Conservation (phyloP, 2,329 filamentous ascomycete species). For the Alternaria sp. region DNA sequence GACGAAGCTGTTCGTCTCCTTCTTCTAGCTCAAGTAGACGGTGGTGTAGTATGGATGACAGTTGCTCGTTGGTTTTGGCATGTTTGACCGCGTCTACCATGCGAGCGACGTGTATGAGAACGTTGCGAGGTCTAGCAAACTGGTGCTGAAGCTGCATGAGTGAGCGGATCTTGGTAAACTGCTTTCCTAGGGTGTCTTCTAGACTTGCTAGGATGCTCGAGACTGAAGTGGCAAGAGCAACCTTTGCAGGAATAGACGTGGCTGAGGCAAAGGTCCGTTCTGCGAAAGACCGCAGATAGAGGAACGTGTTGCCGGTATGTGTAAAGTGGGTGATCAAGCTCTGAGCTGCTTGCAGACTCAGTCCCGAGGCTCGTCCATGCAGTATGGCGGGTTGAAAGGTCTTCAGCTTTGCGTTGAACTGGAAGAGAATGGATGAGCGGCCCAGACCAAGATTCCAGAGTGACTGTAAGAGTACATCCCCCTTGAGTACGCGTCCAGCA, state of each 20-base stretch:
- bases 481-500: conserved; percentile 51
- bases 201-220: conserved; percentile 52
- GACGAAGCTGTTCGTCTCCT: conserved; percentile 67
- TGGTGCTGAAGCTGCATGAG: conserved; percentile 54
- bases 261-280: conserved; percentile 48
- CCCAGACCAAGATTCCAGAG: conserved; percentile 74
- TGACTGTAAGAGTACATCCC: conserved; percentile 56
- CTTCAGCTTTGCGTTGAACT: conserved; percentile 63
- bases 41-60: conserved; percentile 51
- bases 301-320: conserved; percentile 48
- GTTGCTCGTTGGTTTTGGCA: conserved; percentile 50
- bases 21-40: conserved; percentile 65
- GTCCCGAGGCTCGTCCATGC: conserved; percentile 60
- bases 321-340: conserved; percentile 62
- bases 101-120: conserved; percentile 63
- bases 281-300: conserved; percentile 48
- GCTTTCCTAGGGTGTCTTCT: conserved; percentile 51
- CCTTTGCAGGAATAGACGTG: conserved; percentile 49
- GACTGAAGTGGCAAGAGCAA: conserved; percentile 55
- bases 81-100: conserved; percentile 60
- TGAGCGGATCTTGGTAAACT: conserved; percentile 39
- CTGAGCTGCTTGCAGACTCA: conserved; percentile 59
- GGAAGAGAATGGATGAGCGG: conserved; percentile 75
- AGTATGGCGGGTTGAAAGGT: conserved; percentile 61
- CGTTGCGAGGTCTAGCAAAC: conserved; percentile 58